Base-by-base conservation (phyloP, 83 land plant genomes). In the Picea abies region DNA sequence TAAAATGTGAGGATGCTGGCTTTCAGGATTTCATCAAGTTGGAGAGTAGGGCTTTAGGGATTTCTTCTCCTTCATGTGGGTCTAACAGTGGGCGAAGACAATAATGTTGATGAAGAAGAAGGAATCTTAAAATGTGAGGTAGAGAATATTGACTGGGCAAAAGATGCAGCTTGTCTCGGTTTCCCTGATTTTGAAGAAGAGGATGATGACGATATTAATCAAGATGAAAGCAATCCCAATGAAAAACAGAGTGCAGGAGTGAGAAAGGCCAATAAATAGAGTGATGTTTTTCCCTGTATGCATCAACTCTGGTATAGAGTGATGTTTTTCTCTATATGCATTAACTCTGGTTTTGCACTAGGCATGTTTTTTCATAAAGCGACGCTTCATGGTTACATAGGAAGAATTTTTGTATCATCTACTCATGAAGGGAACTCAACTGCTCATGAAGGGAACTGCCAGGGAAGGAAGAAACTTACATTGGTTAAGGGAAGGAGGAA, bases 101-200 rank as follows among this genome's bases (percentile, higher is more conserved):
- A 41, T 15, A n/a, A 76, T 6, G 60, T 44, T 49, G 79, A 44
- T 4, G 39, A 78, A 6, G 63, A 78, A 9, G 80, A 78, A 15
- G 12, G n/a, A 32, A 41, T 78, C 58, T 78, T 62, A n/a, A 62
- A 78, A 3, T 1, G 63, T 15, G 80, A 78, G 41, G 80, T 78
- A 32, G 80, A 78, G 35, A 60, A 78, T 10, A 26, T 78, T 78
- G 80, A 56, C 60, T 78, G 64, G 80, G 37, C 61, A 26, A 78
- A 60, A 60, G 80, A 78, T 78, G 80, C 80, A 25, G 80, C 63
- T 26, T 62, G 80, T 25, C 63, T 78, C 26, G 80, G 39, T 11
- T 64, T 29, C 58, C 5, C 15, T 11, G 64, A 78, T 25, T 16
- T 4, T 11, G 80, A 78, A 25, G 63, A 78, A 17, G 77, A 41